These are phyloP conservation scores for Trichophyton verrucosum DNA, from an alignment of 2,329 filamentous ascomycete genomes.

Conservation along the genomic window DNA sequence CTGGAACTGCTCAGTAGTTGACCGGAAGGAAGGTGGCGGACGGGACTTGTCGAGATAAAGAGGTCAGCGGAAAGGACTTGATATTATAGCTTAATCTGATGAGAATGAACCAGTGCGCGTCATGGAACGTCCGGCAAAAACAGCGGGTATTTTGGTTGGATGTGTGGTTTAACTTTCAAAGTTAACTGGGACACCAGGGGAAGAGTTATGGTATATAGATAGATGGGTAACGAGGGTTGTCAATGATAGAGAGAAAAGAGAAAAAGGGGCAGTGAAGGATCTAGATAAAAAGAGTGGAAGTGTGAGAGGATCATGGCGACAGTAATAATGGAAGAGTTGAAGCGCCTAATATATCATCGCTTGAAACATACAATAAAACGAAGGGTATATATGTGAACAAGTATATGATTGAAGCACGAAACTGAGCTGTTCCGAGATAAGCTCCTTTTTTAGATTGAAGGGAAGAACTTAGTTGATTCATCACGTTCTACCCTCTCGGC, in stretches of 20 bases:
- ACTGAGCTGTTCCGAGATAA: not conserved
- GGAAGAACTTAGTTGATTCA: slow-evolving; percentile 5
- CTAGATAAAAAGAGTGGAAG: not conserved
- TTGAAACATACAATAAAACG: slow-evolving; percentile 5
- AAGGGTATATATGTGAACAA: not conserved
- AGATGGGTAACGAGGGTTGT: not conserved
- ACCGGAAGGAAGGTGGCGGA: not conserved
- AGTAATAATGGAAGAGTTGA: not conserved
- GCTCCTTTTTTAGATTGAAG: slow-evolving; percentile 4
- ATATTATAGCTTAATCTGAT: not conserved
- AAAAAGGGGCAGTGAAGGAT: not conserved
- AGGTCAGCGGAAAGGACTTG: not conserved
- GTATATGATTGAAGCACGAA: slow-evolving; percentile 2
- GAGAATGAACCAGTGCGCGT: not conserved
- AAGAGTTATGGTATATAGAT: not conserved
- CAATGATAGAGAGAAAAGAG: not conserved
- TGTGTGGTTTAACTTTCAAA: not conserved
- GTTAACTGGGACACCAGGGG: not conserved
- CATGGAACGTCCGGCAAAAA: not conserved
- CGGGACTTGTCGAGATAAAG: not conserved
- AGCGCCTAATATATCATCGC: slow-evolving; percentile 1
- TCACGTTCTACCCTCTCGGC: not conserved
- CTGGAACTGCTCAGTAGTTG: not conserved
- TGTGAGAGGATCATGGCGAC: not conserved
- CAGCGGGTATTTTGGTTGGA: not conserved